These are phyloP conservation scores for Aschersonia sp. DNA, from an alignment of 2,329 filamentous ascomycete species.

Conservation along the genomic window DNA sequence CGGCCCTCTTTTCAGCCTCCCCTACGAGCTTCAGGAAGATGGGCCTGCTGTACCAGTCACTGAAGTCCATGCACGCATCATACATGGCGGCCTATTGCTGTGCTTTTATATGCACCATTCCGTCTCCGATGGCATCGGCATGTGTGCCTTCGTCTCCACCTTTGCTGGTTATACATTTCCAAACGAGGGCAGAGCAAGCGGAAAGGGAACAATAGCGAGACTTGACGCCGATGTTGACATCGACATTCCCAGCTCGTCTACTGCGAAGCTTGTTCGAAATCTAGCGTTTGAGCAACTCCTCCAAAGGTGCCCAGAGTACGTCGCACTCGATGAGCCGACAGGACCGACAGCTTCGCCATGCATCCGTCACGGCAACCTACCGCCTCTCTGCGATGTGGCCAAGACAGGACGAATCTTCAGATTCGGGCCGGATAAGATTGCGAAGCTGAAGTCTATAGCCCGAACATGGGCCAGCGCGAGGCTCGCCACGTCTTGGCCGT, in stretches of 20 bases:
- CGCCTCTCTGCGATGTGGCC: slow-evolving; percentile 8
- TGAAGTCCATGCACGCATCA: slow-evolving; percentile 21
- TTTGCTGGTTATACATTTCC: slow-evolving; percentile 16
- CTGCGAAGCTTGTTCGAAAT: slow-evolving; percentile 7
- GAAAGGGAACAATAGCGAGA: not conserved
- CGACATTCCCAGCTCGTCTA: slow-evolving; percentile 9
- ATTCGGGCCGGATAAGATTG: slow-evolving; percentile 18
- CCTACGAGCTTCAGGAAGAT: slow-evolving; percentile 3
- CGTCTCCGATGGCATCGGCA: slow-evolving; percentile 24
- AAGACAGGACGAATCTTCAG: slow-evolving; percentile 27
- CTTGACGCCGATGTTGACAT: slow-evolving; percentile 2
- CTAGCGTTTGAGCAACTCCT: slow-evolving; percentile 12
- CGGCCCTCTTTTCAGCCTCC: slow-evolving; percentile 9
- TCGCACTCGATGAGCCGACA: slow-evolving; percentile 13
- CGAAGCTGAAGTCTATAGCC: slow-evolving; percentile 14
- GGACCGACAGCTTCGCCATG: slow-evolving; percentile 17
- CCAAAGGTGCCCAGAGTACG: slow-evolving; percentile 23
- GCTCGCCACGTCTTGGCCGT: slow-evolving; percentile 3
- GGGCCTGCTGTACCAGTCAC: slow-evolving; percentile 18
- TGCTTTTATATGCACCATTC: slow-evolving; percentile 26
- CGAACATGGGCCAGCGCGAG: not conserved
- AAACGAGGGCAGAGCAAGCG: not conserved
- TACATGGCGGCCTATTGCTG: slow-evolving; percentile 21
- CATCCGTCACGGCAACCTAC: slow-evolving; percentile 15
- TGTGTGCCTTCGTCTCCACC: slow-evolving; percentile 22